Evolutionary conservation across 208 protist species (phyloP).

Genomic region (Leishmania guyanensis): DNA sequence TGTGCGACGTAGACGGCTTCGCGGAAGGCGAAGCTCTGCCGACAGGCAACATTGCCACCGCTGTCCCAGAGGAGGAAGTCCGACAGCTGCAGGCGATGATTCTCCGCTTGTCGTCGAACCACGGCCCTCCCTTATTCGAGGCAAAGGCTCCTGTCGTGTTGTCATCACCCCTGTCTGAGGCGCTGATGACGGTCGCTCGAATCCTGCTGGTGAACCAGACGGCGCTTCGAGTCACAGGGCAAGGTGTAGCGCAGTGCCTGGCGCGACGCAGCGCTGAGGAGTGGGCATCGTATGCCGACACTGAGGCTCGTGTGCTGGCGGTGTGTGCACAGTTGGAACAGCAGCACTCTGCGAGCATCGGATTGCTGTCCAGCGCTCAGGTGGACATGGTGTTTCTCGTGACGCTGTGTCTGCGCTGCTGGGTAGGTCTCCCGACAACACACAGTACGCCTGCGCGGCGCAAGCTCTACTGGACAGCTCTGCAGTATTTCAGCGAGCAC

Average conservation of each 20-base stretch:
- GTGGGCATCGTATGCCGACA: constrained; percentile 24
- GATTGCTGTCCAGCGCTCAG: constrained; percentile 28
- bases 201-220: constrained; percentile 15
- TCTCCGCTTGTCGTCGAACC: background rate
- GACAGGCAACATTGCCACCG: constrained; percentile 5
- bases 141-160: background rate
- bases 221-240: constrained; percentile 6
- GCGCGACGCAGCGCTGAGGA: constrained; percentile 22
- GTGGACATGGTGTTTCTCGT: constrained; percentile 54
- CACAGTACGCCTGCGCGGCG: constrained; percentile 29
- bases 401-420: constrained; percentile 48
- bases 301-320: constrained; percentile 15
- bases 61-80: constrained; percentile 4
- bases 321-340: constrained; percentile 18
- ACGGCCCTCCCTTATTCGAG: background rate
- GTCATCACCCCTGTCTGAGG: background rate
- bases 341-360: background rate
- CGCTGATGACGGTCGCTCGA: background rate
- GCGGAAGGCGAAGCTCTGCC: constrained; percentile 41
- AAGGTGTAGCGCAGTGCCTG: constrained; percentile 18
- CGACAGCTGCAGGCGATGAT: background rate
- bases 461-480: constrained; percentile 26
- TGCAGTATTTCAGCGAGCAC: constrained; percentile 29
- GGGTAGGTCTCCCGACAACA: constrained; percentile 34
- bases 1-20: constrained; percentile 40